phyloP scores from a whole-genome alignment of 441 rosid species.

The Aquilaria agallochum region DNA sequence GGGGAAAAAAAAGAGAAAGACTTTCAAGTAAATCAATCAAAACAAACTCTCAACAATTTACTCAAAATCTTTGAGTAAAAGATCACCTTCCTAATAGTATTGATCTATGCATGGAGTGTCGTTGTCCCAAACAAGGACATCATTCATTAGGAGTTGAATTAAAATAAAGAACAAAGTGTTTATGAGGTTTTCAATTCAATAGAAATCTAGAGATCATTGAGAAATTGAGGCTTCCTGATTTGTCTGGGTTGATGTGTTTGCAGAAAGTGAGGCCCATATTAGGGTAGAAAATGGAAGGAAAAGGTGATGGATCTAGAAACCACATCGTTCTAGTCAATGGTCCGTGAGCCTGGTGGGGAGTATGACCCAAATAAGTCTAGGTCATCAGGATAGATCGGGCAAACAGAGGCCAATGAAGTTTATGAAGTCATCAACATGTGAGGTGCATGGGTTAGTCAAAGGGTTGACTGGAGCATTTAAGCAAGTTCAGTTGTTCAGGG shows the following conservation, averaged over 20 bases:
- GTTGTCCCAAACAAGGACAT: conserved; percentile 90
- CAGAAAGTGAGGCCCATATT: conserved; percentile 97
- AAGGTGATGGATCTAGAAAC: conserved; percentile 63
- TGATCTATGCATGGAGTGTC: conserved; percentile 88
- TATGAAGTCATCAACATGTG: too few species aligned
- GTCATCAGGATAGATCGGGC: too few species aligned
- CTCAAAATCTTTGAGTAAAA: not conserved
- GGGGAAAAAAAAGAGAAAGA: not conserved
- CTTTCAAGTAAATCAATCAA: not conserved
- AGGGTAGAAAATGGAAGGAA: conserved; percentile 71
- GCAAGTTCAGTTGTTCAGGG: too few species aligned
- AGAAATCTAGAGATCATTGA: not conserved
- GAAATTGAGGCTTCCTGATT: conserved; percentile 50
- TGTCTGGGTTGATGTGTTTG: conserved; percentile 86
- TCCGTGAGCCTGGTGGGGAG: conserved; percentile 37
- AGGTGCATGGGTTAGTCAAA: too few species aligned
- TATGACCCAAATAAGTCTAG: too few species aligned
- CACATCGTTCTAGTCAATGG: conserved; percentile 80
- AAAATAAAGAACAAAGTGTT: not conserved
- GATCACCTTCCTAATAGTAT: conserved; percentile 84
- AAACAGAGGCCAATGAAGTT: too few species aligned
- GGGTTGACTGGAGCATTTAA: too few species aligned
- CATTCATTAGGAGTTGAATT: conserved; percentile 69
- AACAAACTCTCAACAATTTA: not conserved
- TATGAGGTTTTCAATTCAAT: conserved; percentile 8